A percentile compares a stretch with the other conserved stretches of the same genome.
phyloP scores from a whole-genome alignment of 148 eudicot species.

The Vaccinium vitisidaea region DNA sequence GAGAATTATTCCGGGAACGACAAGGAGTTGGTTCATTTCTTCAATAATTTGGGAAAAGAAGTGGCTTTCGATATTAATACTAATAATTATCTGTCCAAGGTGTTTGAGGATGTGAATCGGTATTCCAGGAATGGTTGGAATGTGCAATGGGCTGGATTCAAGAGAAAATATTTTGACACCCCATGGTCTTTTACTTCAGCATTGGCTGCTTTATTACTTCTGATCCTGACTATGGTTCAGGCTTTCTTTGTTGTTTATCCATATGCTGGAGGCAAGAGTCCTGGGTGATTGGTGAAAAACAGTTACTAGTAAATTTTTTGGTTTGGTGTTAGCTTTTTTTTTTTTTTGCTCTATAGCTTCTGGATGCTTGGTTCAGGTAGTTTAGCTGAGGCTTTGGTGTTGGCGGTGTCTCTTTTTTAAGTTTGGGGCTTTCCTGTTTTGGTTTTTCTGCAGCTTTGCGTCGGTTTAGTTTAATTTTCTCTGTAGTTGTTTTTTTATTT shows the following conservation, averaged over 20 bases:
- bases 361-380: no score
- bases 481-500: no score
- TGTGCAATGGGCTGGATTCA: background rate
- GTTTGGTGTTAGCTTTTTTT: no score
- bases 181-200: constrained; percentile 1
- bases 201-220: background rate
- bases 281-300: background rate
- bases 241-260: background rate
- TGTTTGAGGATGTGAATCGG: background rate
- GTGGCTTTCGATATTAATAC: background rate
- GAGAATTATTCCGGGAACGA: background rate
- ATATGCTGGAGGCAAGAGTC: background rate
- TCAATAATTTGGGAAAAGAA: background rate
- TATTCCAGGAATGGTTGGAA: background rate
- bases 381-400: no score
- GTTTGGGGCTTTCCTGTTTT: no score
- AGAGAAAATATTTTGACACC: background rate
- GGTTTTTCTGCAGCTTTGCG: no score
- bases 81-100: background rate
- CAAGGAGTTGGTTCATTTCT: background rate
- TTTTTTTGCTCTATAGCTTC: no score
- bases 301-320: no score
- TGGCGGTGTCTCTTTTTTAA: no score
- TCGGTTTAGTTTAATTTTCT: no score
- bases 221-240: background rate